phyloP scores from a whole-genome alignment of 768 basidiomycete genomes.

The Pleurotus cornucopiae region DNA sequence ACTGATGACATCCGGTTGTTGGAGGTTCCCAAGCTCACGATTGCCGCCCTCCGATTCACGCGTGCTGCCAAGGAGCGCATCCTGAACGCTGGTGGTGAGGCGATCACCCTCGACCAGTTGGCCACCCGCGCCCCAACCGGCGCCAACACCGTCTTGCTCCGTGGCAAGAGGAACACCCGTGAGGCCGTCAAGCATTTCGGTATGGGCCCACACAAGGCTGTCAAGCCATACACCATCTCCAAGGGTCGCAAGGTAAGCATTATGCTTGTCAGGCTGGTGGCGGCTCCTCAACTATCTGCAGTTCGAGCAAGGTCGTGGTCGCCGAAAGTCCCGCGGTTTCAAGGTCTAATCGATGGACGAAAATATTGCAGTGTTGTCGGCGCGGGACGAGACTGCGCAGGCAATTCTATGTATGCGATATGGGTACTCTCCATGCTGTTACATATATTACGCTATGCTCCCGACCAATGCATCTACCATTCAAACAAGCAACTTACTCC shows the following conservation, averaged over 20 bases:
- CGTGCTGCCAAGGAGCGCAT: conserved; percentile 91
- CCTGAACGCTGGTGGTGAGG: conserved; percentile 92
- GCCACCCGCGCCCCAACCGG: conserved; percentile 93
- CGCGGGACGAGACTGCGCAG: not conserved
- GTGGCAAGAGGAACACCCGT: conserved; percentile 89
- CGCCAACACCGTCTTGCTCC: conserved; percentile 88
- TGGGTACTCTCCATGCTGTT: not conserved
- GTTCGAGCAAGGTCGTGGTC: conserved; percentile 98
- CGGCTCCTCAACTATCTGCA: no score
- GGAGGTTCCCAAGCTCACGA: conserved; percentile 82
- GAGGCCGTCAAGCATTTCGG: conserved; percentile 99
- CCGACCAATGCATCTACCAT: conserved; percentile 4
- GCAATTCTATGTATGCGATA: conserved; percentile 8
- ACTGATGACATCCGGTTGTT: conserved; percentile 92
- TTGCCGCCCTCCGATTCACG: conserved; percentile 96
- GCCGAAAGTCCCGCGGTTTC: conserved; percentile 97
- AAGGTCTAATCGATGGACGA: conserved; percentile 61
- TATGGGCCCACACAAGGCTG: conserved; percentile 98
- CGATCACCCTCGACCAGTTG: conserved; percentile 93
- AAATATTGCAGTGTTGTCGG: not conserved
- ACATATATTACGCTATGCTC: conserved; percentile 6
- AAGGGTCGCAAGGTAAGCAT: conserved; percentile 78
- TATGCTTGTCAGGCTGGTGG: no score
- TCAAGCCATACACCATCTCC: conserved; percentile 93
- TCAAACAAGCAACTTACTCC: not conserved